Evolutionary conservation across 148 eudicot genomes (phyloP).

Genomic region (Silene conica): DNA sequence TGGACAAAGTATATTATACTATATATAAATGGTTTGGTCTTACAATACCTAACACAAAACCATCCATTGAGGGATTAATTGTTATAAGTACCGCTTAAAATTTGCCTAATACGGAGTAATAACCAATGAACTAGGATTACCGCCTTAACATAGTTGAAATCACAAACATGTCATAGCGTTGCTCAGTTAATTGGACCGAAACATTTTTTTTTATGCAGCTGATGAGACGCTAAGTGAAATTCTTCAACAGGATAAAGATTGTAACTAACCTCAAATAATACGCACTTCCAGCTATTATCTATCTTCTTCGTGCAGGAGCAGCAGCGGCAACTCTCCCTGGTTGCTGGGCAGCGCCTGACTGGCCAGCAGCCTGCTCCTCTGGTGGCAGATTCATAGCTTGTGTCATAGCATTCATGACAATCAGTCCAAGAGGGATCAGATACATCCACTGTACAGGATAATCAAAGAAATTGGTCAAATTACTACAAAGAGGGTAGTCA

Average conservation of each 20-base stretch:
- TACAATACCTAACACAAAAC: no score
- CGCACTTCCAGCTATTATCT: slow-evolving; percentile 20
- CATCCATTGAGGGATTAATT: no score
- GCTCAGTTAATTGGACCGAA: not conserved
- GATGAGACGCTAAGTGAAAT: not conserved
- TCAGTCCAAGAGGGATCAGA: slow-evolving; percentile 82
- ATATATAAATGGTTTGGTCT: no score
- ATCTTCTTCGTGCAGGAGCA: slow-evolving; percentile 65
- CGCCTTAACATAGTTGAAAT: not conserved
- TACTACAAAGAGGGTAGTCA: not conserved
- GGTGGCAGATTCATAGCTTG: slow-evolving; percentile 97
- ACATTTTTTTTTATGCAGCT: not conserved
- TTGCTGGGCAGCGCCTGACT: slow-evolving; percentile 40
- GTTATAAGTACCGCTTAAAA: no score
- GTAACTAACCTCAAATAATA: slow-evolving; percentile 16
- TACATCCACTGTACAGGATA: slow-evolving; percentile 89
- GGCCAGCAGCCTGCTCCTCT: slow-evolving; percentile 44
- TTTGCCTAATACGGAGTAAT: no score
- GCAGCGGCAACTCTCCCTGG: slow-evolving; percentile 50
- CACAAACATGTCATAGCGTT: not conserved
- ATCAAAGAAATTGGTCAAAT: slow-evolving; percentile 6
- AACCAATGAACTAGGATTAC: not conserved
- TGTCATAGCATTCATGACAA: slow-evolving; percentile 86
- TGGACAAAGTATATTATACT: no score
- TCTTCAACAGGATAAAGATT: not conserved